Evolutionary conservation across 495 filamentous ascomycete genomes (phyloP).

Genomic region (Aspergillus leporis): DNA sequence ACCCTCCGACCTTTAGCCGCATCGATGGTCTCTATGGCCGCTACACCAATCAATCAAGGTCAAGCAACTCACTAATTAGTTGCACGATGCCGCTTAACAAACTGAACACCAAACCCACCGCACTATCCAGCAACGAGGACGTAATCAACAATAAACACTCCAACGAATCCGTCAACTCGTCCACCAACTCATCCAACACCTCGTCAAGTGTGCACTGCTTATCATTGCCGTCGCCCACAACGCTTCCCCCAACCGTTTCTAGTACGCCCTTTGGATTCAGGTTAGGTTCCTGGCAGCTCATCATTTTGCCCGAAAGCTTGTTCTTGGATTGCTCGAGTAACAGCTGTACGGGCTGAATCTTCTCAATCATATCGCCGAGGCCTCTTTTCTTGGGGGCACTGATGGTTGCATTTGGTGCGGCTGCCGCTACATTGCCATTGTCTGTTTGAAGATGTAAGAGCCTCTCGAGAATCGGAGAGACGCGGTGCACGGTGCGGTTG

Average conservation of each 20-base stretch:
- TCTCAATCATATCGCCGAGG: neutral
- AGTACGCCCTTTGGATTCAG: neutral
- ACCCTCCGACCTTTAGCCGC: neutral
- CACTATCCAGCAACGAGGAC: neutral
- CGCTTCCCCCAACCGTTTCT: neutral
- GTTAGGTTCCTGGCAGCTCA: slow-evolving; percentile 6
- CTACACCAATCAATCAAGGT: slow-evolving; percentile 4
- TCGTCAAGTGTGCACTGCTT: slow-evolving; percentile 2
- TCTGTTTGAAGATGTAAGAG: neutral
- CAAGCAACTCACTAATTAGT: neutral
- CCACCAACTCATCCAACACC: slow-evolving; percentile 7
- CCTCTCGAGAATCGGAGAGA: slow-evolving; percentile 3
- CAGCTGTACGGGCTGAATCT: neutral
- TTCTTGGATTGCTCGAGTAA: neutral
- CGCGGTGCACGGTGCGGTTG: slow-evolving; percentile 2
- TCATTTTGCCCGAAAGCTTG: slow-evolving; percentile 1
- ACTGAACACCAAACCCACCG: slow-evolving; percentile 4
- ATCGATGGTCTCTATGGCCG: neutral
- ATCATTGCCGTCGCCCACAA: neutral
- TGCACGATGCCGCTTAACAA: slow-evolving; percentile 4
- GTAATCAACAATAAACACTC: slow-evolving; percentile 11
- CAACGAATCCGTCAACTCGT: slow-evolving; percentile 3
- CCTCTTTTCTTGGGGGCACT: neutral
- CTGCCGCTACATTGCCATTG: neutral
- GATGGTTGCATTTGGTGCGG: neutral